Evolutionary conservation across 1,139 yeast species (phyloP).

Genomic region (Pneumocystis wakefieldiae): DNA sequence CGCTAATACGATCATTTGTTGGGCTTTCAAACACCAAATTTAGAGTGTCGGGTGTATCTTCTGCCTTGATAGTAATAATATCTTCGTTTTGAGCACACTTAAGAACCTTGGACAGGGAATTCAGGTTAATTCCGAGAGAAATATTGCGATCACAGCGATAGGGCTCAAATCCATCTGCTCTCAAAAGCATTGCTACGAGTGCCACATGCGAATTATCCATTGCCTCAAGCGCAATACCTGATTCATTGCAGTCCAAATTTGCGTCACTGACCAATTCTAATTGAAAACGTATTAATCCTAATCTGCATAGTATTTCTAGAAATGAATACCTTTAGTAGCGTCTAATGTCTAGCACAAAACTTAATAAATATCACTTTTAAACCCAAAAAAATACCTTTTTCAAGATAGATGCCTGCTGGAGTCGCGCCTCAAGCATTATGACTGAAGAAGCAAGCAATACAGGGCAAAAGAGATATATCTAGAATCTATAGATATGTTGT

Average conservation of each 20-base stretch:
- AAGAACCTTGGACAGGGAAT: constrained; percentile 70
- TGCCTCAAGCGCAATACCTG: constrained; percentile 92
- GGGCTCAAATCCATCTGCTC: constrained; percentile 77
- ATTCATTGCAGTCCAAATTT: constrained; percentile 89
- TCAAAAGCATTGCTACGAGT: constrained; percentile 74
- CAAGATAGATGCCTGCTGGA: constrained; percentile 79
- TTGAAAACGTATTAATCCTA: constrained; percentile 65
- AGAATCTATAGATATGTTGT: background rate
- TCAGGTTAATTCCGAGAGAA: constrained; percentile 82
- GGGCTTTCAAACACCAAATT: constrained; percentile 65
- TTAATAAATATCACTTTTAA: constrained; percentile 4
- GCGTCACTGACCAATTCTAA: constrained; percentile 88
- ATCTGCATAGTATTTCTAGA: background rate
- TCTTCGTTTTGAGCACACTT: constrained; percentile 88
- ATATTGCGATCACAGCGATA: constrained; percentile 93
- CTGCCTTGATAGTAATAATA: constrained; percentile 75
- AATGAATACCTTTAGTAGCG: constrained; percentile 4
- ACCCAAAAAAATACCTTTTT: constrained; percentile 40
- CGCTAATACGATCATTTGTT: constrained; percentile 80
- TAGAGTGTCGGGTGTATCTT: constrained; percentile 75
- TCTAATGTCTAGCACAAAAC: constrained; percentile 10
- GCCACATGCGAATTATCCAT: constrained; percentile 95
- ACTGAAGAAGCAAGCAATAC: background rate
- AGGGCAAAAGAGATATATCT: background rate
- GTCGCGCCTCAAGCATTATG: constrained; percentile 89